These are phyloP conservation scores for Neopestalotiopsis sp. DNA, from an alignment of 2,329 filamentous ascomycete species.

Conservation along the genomic window DNA sequence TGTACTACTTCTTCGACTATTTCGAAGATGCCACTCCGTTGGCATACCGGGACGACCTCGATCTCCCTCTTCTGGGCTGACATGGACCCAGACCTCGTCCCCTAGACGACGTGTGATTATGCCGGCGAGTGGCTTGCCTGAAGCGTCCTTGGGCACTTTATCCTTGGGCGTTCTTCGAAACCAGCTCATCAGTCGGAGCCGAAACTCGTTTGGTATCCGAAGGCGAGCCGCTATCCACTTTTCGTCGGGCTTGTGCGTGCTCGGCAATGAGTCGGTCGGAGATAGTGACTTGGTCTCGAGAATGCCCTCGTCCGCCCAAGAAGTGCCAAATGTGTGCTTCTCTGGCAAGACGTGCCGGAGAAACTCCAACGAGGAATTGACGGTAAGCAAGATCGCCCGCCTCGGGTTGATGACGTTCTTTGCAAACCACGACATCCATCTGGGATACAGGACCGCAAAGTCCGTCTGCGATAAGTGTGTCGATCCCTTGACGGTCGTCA, in stretches of 20 bases:
- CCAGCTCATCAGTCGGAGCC: constrained; percentile 51
- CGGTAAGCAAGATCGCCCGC: constrained; percentile 66
- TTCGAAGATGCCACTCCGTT: not conserved
- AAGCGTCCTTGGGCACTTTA: constrained; percentile 40
- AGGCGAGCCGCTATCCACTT: constrained; percentile 64
- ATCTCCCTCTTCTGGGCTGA: constrained; percentile 41
- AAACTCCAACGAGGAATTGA: constrained; percentile 67
- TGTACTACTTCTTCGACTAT: not conserved
- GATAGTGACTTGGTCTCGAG: constrained; percentile 46
- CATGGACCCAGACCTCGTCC: constrained; percentile 60
- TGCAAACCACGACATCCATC: constrained; percentile 60
- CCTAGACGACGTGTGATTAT: constrained; percentile 34
- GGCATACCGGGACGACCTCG: constrained; percentile 21
- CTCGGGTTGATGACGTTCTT: constrained; percentile 69
- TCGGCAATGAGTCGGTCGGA: constrained; percentile 46
- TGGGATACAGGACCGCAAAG: constrained; percentile 68
- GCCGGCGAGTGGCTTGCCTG: constrained; percentile 41
- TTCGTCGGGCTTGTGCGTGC: constrained; percentile 58
- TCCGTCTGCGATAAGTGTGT: constrained; percentile 71
- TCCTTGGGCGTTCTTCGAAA: constrained; percentile 42
- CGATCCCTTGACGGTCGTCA: constrained; percentile 60
- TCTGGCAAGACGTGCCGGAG: constrained; percentile 56
- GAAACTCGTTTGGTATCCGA: constrained; percentile 62
- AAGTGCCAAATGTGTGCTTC: constrained; percentile 52
- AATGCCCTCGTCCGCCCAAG: constrained; percentile 59